Base-by-base conservation (phyloP, 306 rosid genomes). In the Dicorynia guianensis region DNA sequence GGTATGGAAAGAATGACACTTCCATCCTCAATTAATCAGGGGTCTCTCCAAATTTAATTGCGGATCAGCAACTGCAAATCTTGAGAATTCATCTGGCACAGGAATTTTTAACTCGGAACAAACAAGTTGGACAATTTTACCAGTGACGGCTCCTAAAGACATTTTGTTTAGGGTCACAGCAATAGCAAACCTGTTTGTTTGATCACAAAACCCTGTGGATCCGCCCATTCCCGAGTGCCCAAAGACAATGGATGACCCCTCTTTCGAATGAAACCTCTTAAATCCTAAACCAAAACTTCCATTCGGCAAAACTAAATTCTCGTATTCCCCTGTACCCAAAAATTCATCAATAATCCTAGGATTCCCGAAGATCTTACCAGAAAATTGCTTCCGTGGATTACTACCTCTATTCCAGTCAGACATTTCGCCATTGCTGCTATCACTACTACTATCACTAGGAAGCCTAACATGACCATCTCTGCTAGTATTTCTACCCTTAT, bases 141-240 rank as follows among this genome's bases (percentile, higher is more conserved):
- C 86, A 11, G 97, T 93, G 64, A 78, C 90, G 10, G 64, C 85
- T 44, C 99, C 99, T 11, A 90, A 62, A 0, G 98, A 87, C 93
- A 96, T 74, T 79, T 90, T 96, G 82, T 96, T 96, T 61, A 93
- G 70, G 30, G 96, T 96, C 84, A 96, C 97, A 36, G 94, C 86
- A 62, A 96, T 96, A 5, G 98, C 54, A 83, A 96, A 90, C 71
- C 79, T 84, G 67, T 93, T 87, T 18, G 86, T 82, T 15, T 72
- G 83, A 75, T 90, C 89, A 68, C 91, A 91, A 75, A 83, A 96
- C 14, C 94, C 97, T 1, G 97, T 89, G 36, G 99, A 93, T 17
- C 99, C 99, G 50, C 98, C 99, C 91, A 96, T 89, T 52, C 99
- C 99, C 0, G 99, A 88, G 85, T 96, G 98, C 62, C 99, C 99